Percentiles rank a stretch among this genome's conserved stretches.
Conservation (phyloP, 1,284 basidiomycete genomes). For the Ceratobasidium sp. region DNA sequence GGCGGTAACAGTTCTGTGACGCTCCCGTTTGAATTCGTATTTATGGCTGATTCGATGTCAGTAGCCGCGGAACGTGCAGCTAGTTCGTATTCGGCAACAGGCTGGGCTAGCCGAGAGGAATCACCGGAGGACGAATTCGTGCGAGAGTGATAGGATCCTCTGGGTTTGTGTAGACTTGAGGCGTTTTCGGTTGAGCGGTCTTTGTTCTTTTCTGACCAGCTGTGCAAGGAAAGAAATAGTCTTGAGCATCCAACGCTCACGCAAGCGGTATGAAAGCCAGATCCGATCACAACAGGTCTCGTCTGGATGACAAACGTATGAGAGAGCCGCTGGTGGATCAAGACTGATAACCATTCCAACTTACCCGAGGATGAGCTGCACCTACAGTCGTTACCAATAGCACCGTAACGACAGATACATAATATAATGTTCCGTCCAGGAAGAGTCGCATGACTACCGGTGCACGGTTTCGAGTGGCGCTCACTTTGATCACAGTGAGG, state of each 20-base stretch:
- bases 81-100: conserved; percentile 6
- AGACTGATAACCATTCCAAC: not conserved
- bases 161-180: no score
- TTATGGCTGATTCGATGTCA: not conserved
- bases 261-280: conserved; percentile 21
- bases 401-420: conserved; percentile 1
- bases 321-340: not conserved
- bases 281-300: conserved; percentile 9
- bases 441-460: conserved; percentile 24
- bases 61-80: not conserved
- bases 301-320: not conserved
- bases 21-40: not conserved
- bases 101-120: no score
- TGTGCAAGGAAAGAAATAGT: conserved; percentile 21
- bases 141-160: not conserved
- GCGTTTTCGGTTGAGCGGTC: not conserved
- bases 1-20: not conserved
- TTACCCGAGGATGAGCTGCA: not conserved
- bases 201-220: conserved; percentile 14
- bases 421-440: conserved; percentile 23
- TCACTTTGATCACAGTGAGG: not conserved
- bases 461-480: not conserved
- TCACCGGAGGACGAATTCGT: no score
- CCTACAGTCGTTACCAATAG: conserved; percentile 10
- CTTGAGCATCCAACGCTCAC: conserved; percentile 26